phyloP scores from a whole-genome alignment of 805 yeast species.

The Metschnikowia chrysomelidarum region DNA sequence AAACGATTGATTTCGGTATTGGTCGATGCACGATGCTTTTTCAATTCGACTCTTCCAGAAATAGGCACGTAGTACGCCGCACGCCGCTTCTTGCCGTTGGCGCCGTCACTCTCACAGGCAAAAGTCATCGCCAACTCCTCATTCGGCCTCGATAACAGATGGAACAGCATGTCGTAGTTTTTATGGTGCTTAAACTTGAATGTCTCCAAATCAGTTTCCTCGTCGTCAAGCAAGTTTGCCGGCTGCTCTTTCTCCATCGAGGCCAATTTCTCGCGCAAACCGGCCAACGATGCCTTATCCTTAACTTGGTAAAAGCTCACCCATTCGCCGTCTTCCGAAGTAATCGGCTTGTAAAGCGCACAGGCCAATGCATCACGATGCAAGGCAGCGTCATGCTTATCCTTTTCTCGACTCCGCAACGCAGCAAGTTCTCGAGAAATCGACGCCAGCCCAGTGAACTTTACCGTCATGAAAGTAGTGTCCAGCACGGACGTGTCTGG shows the following conservation, averaged over 20 bases:
- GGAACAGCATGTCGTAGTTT: constrained; percentile 74
- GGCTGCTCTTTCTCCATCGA: constrained; percentile 46
- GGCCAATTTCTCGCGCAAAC: constrained; percentile 28
- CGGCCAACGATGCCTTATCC: constrained; percentile 24
- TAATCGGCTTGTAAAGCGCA: constrained; percentile 71
- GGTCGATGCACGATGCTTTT: constrained; percentile 75
- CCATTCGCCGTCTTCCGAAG: constrained; percentile 74
- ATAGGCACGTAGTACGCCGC: constrained; percentile 78
- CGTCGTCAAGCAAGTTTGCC: constrained; percentile 42
- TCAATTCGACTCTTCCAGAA: constrained; percentile 72
- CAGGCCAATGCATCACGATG: constrained; percentile 45
- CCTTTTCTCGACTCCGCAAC: constrained; percentile 28
- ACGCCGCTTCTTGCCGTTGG: constrained; percentile 37
- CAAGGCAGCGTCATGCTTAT: constrained; percentile 26
- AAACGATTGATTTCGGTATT: constrained; percentile 51
- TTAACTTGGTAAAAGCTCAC: constrained; percentile 50
- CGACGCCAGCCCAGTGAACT: constrained; percentile 59
- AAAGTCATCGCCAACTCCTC: constrained; percentile 73
- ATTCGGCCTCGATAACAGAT: constrained; percentile 42
- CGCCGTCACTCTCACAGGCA: constrained; percentile 27
- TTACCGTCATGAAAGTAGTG: constrained; percentile 62
- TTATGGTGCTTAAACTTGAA: constrained; percentile 63
- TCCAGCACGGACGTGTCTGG: constrained; percentile 95
- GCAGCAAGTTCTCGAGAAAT: constrained; percentile 36
- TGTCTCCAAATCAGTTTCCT: constrained; percentile 36